Evolutionary conservation across 2,329 filamentous ascomycete genomes (phyloP).

Genomic region (Arthrobotrys conoides): DNA sequence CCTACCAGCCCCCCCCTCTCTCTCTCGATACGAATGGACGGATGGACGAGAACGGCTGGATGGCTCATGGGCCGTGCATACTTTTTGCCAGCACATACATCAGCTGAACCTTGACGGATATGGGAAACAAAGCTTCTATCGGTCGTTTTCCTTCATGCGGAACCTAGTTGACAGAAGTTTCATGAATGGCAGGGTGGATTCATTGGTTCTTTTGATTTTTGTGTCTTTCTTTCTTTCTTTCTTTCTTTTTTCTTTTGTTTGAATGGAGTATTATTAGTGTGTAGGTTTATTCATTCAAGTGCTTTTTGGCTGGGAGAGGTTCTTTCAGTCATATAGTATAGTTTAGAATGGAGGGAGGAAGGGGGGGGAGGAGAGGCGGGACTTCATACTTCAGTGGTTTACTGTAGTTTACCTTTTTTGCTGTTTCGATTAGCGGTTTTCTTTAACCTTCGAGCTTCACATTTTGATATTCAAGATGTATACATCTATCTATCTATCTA

Average conservation of each 20-base stretch:
- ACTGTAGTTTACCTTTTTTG: conserved; percentile 12
- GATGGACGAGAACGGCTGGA: conserved; percentile 18
- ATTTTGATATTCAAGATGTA: conserved; percentile 22
- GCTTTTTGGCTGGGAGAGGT: no score
- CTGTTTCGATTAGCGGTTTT: conserved; percentile 47
- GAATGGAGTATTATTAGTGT: neutral
- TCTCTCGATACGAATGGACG: conserved; percentile 26
- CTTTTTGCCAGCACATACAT: conserved; percentile 51
- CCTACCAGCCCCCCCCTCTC: conserved; percentile 2
- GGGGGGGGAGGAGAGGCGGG: conserved; percentile 4
- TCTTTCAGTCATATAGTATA: neutral
- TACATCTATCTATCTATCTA: conserved; percentile 2
- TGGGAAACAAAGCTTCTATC: conserved; percentile 3
- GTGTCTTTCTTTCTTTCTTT: conserved; percentile 16
- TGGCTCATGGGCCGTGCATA: no score
- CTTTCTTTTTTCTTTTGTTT: conserved; percentile 16
- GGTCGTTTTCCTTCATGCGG: conserved; percentile 19
- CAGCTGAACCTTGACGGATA: conserved; percentile 46
- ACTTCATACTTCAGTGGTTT: conserved; percentile 4
- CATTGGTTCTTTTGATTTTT: conserved; percentile 13
- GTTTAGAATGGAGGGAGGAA: neutral
- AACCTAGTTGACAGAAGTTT: conserved; percentile 26
- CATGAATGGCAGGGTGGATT: conserved; percentile 35
- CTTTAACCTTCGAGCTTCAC: neutral
- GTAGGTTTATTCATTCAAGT: neutral